These are phyloP conservation scores for Euphorbia schlechtendalii DNA, from an alignment of 441 rosid genomes.

Conservation along the genomic window DNA sequence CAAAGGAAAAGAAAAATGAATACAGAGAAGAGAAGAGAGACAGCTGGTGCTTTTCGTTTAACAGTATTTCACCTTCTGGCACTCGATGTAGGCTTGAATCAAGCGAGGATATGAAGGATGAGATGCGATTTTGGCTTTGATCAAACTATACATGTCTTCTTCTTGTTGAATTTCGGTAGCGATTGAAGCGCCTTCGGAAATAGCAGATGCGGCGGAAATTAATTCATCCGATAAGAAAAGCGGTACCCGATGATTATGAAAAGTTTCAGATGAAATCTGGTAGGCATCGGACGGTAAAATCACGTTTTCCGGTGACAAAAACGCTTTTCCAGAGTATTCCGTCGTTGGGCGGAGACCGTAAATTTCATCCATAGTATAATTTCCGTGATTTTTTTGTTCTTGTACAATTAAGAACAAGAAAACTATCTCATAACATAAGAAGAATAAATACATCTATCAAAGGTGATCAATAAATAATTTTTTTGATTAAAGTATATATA, in stretches of 20 bases:
- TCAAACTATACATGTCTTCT: conserved; percentile 35
- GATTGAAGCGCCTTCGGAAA: conserved; percentile 52
- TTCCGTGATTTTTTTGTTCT: neutral
- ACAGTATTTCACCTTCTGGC: conserved; percentile 66
- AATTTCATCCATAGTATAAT: conserved; percentile 56
- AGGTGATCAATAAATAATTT: neutral
- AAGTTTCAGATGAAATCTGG: conserved; percentile 33
- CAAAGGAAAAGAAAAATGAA: neutral
- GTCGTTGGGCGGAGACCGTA: conserved; percentile 52
- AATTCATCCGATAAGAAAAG: conserved; percentile 62
- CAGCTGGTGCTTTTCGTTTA: too few species aligned
- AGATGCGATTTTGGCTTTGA: conserved; percentile 70
- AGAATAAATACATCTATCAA: neutral
- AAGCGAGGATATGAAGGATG: conserved; percentile 85
- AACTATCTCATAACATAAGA: too few species aligned
- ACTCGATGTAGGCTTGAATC: conserved; percentile 79
- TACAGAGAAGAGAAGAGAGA: neutral
- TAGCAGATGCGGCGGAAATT: conserved; percentile 44
- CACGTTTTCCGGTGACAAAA: conserved; percentile 66
- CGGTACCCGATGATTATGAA: conserved; percentile 33
- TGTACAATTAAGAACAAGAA: neutral
- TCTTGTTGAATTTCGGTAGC: conserved; percentile 38
- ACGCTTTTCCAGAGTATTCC: conserved; percentile 49
- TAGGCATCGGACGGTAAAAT: conserved; percentile 50
- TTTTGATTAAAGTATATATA: neutral